Conservation (phyloP, 108 stramenopile genomes). For the Licmophora abbreviata region DNA sequence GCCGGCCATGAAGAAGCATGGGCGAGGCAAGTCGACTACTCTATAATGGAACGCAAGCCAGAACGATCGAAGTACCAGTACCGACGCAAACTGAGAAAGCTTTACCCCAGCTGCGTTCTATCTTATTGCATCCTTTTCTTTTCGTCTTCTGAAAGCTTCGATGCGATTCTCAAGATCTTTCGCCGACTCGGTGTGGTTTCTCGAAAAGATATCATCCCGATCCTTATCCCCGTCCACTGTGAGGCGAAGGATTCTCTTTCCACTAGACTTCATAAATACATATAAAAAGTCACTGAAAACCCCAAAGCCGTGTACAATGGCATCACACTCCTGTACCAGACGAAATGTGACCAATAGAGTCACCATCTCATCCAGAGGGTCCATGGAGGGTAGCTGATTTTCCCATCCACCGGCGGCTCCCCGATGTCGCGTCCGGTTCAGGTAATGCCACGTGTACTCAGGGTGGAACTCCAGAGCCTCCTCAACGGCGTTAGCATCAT, state of each 20-base stretch:
- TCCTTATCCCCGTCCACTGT: too few species aligned
- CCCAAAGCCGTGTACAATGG: conserved; percentile 3
- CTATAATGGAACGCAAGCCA: too few species aligned
- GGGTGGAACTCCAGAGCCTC: conserved; percentile 16
- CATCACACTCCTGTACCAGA: conserved; percentile 9
- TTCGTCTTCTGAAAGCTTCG: too few species aligned
- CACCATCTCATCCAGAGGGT: conserved; percentile 14
- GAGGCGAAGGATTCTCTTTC: neutral
- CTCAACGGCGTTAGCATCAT: conserved; percentile 33
- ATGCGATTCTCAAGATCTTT: neutral
- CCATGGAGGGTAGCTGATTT: conserved; percentile 18
- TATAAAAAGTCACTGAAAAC: neutral
- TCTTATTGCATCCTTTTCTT: too few species aligned
- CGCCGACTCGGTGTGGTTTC: neutral
- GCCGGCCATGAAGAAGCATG: too few species aligned
- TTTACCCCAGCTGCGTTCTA: too few species aligned
- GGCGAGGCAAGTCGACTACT: too few species aligned
- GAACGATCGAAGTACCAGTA: too few species aligned
- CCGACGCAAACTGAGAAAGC: too few species aligned
- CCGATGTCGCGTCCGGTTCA: conserved; percentile 16
- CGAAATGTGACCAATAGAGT: conserved; percentile 5
- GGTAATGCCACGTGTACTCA: conserved; percentile 21
- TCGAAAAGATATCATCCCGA: neutral
- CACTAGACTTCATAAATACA: neutral
- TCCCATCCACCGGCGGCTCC: conserved; percentile 26